These are phyloP conservation scores for Colletotrichum sp. DNA, from an alignment of 2,329 filamentous ascomycete species.

Conservation along the genomic window DNA sequence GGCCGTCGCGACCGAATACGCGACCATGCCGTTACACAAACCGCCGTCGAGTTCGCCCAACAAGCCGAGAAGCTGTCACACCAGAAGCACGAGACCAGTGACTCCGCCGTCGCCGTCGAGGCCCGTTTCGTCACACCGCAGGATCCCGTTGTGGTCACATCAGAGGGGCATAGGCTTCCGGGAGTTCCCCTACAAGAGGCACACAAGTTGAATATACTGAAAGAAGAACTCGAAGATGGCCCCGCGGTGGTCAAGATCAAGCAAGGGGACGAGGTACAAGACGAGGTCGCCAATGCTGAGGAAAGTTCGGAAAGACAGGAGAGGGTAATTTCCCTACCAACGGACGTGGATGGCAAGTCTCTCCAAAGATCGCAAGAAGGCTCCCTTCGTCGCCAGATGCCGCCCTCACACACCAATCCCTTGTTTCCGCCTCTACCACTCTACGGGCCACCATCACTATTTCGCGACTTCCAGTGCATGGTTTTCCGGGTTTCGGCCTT, in stretches of 20 bases:
- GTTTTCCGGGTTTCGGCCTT: constrained; percentile 73
- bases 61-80: constrained; percentile 66
- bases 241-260: constrained; percentile 26
- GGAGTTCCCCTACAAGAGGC: constrained; percentile 74
- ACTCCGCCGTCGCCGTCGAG: constrained; percentile 57
- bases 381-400: constrained; percentile 53
- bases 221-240: constrained; percentile 48
- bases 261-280: constrained; percentile 27
- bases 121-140: constrained; percentile 72
- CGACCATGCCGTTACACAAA: constrained; percentile 33
- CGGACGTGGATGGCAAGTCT: constrained; percentile 35
- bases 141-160: constrained; percentile 74
- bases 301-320: constrained; percentile 31
- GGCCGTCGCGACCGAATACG: background rate
- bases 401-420: constrained; percentile 75
- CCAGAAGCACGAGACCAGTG: constrained; percentile 30
- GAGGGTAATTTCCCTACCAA: constrained; percentile 28
- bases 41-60: constrained; percentile 61
- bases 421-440: constrained; percentile 85
- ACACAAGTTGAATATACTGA: constrained; percentile 69
- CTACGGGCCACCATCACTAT: constrained; percentile 75
- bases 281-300: constrained; percentile 35
- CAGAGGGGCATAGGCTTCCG: constrained; percentile 70
- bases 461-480: constrained; percentile 70
- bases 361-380: constrained; percentile 51